Conservation (phyloP, 768 basidiomycete species). For the Auricularia heimuer region DNA sequence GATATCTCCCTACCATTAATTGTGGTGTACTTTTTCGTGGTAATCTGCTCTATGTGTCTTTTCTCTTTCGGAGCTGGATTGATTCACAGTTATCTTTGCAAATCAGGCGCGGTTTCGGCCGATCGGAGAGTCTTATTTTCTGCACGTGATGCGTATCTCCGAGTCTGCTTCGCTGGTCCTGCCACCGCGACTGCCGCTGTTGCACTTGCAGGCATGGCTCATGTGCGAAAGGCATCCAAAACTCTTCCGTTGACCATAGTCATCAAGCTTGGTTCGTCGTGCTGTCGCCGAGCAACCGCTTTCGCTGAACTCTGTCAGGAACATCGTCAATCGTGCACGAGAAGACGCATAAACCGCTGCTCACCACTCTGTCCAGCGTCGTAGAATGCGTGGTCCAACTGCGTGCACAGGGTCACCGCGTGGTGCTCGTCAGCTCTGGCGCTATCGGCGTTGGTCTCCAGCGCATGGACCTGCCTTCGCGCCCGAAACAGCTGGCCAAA, state of each 20-base stretch:
- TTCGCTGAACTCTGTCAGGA: conserved; percentile 35
- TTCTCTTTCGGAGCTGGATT: too few relatives aligned
- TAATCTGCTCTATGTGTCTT: too few relatives aligned
- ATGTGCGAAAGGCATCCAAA: not conserved
- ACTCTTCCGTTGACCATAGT: conserved; percentile 46
- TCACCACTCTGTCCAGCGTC: conserved; percentile 83
- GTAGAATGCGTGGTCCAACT: conserved; percentile 85
- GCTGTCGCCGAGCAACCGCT: conserved; percentile 5
- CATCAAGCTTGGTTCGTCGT: conserved; percentile 68
- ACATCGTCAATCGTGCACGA: conserved; percentile 97
- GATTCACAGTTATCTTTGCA: too few relatives aligned
- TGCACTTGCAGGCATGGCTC: not conserved
- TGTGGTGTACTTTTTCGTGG: too few relatives aligned
- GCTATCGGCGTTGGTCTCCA: conserved; percentile 95
- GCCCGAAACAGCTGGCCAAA: conserved; percentile 76
- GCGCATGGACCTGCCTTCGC: conserved; percentile 73
- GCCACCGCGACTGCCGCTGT: too few relatives aligned
- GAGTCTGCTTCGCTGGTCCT: too few relatives aligned
- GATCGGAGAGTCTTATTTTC: too few relatives aligned
- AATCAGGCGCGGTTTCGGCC: too few relatives aligned
- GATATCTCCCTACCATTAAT: too few relatives aligned
- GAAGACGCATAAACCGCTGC: conserved; percentile 80
- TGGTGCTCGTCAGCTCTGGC: conserved; percentile 91
- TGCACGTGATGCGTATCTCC: too few relatives aligned
- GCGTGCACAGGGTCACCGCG: conserved; percentile 75